Evolutionary conservation across 306 rosid genomes (phyloP).

Genomic region (Leucaena leucocephala): DNA sequence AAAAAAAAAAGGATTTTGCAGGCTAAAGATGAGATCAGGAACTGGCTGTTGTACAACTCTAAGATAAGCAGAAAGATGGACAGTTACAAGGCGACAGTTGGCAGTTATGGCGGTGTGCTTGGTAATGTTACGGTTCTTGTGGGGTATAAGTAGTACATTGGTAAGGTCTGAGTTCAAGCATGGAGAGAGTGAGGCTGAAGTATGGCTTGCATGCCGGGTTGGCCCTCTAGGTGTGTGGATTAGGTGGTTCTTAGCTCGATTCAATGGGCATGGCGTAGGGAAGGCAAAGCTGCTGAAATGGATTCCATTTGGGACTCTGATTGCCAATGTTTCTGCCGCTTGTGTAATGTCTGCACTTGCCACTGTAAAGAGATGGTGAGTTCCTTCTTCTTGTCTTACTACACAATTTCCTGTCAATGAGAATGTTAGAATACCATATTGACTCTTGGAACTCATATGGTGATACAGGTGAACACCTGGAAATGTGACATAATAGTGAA

Average conservation of each 20-base stretch:
- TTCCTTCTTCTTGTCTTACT: not conserved
- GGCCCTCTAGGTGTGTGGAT: constrained; percentile 88
- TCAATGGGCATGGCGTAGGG: constrained; percentile 79
- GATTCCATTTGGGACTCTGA: constrained; percentile 80
- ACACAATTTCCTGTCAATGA: not conserved
- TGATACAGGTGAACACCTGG: not conserved
- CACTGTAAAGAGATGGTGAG: constrained; percentile 56
- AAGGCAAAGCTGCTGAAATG: constrained; percentile 51
- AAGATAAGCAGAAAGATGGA: constrained; percentile 48
- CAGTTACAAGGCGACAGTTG: constrained; percentile 51
- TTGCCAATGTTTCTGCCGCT: constrained; percentile 85
- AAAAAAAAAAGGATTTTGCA: constrained; percentile 35
- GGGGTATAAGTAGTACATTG: constrained; percentile 58
- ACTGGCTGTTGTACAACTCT: constrained; percentile 30
- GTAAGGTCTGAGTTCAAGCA: constrained; percentile 50
- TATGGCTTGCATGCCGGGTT: constrained; percentile 61
- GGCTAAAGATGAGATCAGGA: constrained; percentile 41
- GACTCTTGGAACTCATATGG: not conserved
- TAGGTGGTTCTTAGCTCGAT: constrained; percentile 86
- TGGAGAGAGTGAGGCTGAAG: constrained; percentile 49
- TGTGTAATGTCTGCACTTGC: constrained; percentile 82
- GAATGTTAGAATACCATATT: constrained; percentile 1
- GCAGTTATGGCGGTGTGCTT: constrained; percentile 49
- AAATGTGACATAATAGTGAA: constrained; percentile 26
- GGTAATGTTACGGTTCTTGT: constrained; percentile 53